Evolutionary conservation across 2,329 filamentous ascomycete species (phyloP), one percentile per base, ranked within the genome.

Genomic region (Xylaria sp.): DNA sequence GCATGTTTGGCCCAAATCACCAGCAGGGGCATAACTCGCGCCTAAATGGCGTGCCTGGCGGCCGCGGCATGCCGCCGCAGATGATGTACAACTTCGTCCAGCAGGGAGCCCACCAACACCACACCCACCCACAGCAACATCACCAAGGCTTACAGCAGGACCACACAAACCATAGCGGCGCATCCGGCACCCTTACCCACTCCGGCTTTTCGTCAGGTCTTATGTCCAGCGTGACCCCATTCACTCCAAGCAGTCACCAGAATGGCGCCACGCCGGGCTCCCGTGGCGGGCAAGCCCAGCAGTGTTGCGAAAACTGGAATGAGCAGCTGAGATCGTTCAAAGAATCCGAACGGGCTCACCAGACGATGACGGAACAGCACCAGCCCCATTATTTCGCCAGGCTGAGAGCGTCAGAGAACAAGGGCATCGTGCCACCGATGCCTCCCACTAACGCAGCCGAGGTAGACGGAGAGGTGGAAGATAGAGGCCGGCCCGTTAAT

Each of bases 321-420:
- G 88, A 94, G 69, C 94, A 99, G 74, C 74, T 96, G 61, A 86
- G 89, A 58, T 65, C 92, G 66, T 88, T 87, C 59, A 90, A 92
- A 62, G 89, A 91, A 59, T 85, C 90, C 66, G 90, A 83, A 77
- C 86, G 78, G 76, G 86, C 78, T 74, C 88, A 81, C 81, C 83
- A 70, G 77, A 90, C 80, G 80, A 94, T 86, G 84, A 82, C 77
- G 6, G 84, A 87, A 43, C 81, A 85, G 61, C 81, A 84, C 63
- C 81, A 85, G 59, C 83, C 84, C 4, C 84, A 88, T 66, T 86
- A 86, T 71, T 92, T 93, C 71, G 90, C 88, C 13, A 77, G 88
- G 59, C 81, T 85, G 20, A 87, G 89, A 68, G 87, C 88, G 1
- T 82, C 79, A 54, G 84, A 90, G 66, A 90, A 91, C 66, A 82